Evolutionary conservation across 768 basidiomycete genomes (phyloP).

Genomic region (Butyriboletus loyo): DNA sequence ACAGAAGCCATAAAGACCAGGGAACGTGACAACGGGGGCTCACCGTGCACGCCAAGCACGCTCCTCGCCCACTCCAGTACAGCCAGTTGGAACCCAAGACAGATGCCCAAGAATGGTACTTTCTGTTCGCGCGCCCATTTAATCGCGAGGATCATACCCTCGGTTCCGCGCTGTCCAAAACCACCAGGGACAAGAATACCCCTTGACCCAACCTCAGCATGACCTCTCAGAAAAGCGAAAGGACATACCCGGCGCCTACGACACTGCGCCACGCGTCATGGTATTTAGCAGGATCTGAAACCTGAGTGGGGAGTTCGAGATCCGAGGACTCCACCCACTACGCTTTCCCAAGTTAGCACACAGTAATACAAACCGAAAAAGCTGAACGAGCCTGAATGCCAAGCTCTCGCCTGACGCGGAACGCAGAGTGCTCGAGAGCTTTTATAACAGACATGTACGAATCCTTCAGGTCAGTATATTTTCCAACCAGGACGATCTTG

Average conservation of each 20-base stretch:
- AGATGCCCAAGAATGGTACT: slow-evolving; percentile 93
- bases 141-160: slow-evolving; percentile 98
- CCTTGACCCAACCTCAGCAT: slow-evolving; percentile 38
- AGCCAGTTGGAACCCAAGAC: slow-evolving; percentile 95
- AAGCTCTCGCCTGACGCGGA: slow-evolving; percentile 85
- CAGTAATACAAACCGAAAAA: background rate
- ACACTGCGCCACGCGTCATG: slow-evolving; percentile 95
- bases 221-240: background rate
- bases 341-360: slow-evolving; percentile 2
- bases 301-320: slow-evolving; percentile 78
- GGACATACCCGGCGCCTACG: slow-evolving; percentile 78
- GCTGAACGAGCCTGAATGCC: slow-evolving; percentile 60
- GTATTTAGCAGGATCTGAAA: slow-evolving; percentile 78
- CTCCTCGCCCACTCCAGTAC: slow-evolving; percentile 93
- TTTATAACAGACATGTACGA: slow-evolving; percentile 99
- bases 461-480: slow-evolving; percentile 95
- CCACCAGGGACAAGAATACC: slow-evolving; percentile 98
- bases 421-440: slow-evolving; percentile 94
- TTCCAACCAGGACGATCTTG: slow-evolving; percentile 89
- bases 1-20: background rate
- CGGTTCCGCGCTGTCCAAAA: slow-evolving; percentile 89
- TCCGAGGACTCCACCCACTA: slow-evolving; percentile 98
- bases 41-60: slow-evolving; percentile 69
- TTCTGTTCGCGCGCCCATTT: slow-evolving; percentile 96
- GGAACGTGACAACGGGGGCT: slow-evolving; percentile 11